Evolutionary conservation across 768 basidiomycete genomes (phyloP).

Genomic region (Stropharia rugosoannulata): DNA sequence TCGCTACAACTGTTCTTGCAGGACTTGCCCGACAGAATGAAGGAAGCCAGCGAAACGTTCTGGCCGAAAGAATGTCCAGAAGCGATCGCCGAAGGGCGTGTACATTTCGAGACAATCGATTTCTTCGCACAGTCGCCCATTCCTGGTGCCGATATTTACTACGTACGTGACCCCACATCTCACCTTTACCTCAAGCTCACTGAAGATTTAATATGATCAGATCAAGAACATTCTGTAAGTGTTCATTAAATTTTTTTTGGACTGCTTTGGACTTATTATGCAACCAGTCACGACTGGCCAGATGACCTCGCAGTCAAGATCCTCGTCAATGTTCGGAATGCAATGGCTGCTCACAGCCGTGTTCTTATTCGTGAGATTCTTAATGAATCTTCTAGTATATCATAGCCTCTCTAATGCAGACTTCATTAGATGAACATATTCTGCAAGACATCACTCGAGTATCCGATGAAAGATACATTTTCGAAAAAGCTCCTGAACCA

Average conservation of each 20-base stretch:
- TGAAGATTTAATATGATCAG: conserved; percentile 21
- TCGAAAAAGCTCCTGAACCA: conserved; percentile 37
- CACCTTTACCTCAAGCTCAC: conserved; percentile 10
- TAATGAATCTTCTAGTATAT: too few species aligned
- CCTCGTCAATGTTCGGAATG: conserved; percentile 27
- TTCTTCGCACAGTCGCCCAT: conserved; percentile 39
- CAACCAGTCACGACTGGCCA: conserved; percentile 34
- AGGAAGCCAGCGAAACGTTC: conserved; percentile 28
- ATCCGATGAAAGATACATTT: conserved; percentile 32
- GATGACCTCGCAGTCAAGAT: conserved; percentile 28
- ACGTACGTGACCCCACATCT: conserved; percentile 27
- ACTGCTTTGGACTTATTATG: not conserved
- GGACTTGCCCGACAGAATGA: conserved; percentile 31
- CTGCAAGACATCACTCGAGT: conserved; percentile 19
- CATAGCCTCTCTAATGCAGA: too few species aligned
- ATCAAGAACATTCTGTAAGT: conserved; percentile 16
- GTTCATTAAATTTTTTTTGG: too few species aligned
- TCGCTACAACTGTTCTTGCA: conserved; percentile 34
- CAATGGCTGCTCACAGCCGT: conserved; percentile 29
- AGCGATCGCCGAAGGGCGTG: conserved; percentile 29
- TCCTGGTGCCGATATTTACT: conserved; percentile 37
- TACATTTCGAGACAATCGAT: conserved; percentile 39
- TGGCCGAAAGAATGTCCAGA: conserved; percentile 37
- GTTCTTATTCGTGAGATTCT: conserved; percentile 30
- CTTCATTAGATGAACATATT: conserved; percentile 32